Evolutionary conservation across 352 stramenopile species (phyloP), one percentile per base, ranked within the genome.

Genomic region (Globisporangium canariense): DNA sequence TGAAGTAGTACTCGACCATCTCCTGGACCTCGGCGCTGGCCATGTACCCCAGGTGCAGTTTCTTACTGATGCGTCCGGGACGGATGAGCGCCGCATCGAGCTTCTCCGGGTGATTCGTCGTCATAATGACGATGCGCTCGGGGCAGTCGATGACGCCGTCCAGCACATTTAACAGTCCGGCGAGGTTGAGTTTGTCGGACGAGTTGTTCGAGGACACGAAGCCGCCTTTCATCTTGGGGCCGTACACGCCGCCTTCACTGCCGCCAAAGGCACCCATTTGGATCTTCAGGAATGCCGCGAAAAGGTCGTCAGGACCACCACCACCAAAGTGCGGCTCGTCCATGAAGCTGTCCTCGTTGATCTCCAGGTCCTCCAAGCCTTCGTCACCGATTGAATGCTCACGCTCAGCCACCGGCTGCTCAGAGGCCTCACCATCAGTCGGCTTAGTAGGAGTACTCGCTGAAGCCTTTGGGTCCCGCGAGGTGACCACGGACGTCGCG

Each of bases 21-120:
- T 83, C 55, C 28, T 66, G 64, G 43, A 76, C 73, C 41, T 83
- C 68, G 50, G 49, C 45, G 30, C 58, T 68, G 14, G 66, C 66
- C 70, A 93, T 88, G 72, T 78, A 88, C 34, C 74, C 77, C 30
- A 96, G 70, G 45, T 82, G 57, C 16, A 97, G 34, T 50, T 89
- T 90, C 68, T 90, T 88, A 66, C 94, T 91, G 38, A 97, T 84
- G 30, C 91, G 87, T 3, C 91, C 90, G 1, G 91, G 91, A 4
- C 90, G 79, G 20, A 97, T 83, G 9, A 97, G 83, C 75, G 20
- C 74, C 86, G 30, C 88, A 74, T 97, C 89, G n/a, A 97, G 77
- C 40, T 80, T 85, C 69, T 97, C 89, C 0, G 86, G 89, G 66
- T 95, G 85, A 74, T 97, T 97, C n/a, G 82, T 91, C 14, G 89